These are phyloP conservation scores for Symmetrospora coprosmae DNA, from an alignment of 768 basidiomycete species.

Conservation along the genomic window DNA sequence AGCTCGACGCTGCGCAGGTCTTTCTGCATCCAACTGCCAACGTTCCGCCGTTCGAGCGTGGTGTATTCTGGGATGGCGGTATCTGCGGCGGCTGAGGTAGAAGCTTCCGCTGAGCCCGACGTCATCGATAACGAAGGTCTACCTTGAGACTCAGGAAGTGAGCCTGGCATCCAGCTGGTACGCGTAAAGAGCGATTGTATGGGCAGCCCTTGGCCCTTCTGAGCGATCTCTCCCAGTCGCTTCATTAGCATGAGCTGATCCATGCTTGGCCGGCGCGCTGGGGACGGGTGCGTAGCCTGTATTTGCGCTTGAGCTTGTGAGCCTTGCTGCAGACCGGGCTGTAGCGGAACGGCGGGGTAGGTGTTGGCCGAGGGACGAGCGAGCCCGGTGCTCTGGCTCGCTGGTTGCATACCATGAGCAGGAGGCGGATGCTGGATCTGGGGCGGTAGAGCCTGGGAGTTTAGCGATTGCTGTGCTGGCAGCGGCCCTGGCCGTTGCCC, in stretches of 20 bases:
- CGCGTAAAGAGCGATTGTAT: constrained; percentile 15
- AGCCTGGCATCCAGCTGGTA: constrained; percentile 13
- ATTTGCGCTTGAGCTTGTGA: too few species aligned
- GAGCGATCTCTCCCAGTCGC: constrained; percentile 2
- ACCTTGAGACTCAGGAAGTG: too few species aligned
- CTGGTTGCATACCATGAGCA: neutral
- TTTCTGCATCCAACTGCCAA: constrained; percentile 15
- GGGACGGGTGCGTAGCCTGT: too few species aligned
- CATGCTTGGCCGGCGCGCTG: constrained; percentile 2
- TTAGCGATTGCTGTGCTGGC: too few species aligned
- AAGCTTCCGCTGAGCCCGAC: too few species aligned
- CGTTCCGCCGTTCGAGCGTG: neutral
- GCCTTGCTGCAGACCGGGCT: too few species aligned
- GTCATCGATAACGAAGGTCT: too few species aligned
- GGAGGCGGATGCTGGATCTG: neutral
- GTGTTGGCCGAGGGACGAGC: too few species aligned
- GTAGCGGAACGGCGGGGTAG: too few species aligned
- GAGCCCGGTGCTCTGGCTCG: too few species aligned
- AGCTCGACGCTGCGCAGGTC: constrained; percentile 5
- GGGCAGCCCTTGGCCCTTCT: constrained; percentile 17
- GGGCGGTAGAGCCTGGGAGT: neutral
- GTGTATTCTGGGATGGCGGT: neutral
- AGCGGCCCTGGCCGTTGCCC: too few species aligned
- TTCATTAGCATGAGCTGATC: constrained; percentile 15
- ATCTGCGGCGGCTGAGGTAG: neutral